Conservation (phyloP, 2,329 filamentous ascomycete genomes). For the Knoxdaviesia proteae region DNA sequence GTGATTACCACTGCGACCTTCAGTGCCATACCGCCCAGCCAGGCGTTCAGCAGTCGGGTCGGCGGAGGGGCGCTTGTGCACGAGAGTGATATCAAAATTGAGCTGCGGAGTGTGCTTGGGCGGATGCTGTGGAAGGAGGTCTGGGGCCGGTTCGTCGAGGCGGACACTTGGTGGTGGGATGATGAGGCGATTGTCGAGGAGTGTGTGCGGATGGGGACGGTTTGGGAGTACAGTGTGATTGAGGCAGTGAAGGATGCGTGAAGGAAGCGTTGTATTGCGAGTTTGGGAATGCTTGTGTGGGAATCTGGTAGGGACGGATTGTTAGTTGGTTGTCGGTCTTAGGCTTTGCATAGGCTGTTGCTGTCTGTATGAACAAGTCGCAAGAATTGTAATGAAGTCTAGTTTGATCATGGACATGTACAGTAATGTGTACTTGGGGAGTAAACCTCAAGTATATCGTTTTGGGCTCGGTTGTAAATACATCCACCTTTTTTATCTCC, state of each 20-base stretch:
- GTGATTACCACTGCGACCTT: slow-evolving; percentile 26
- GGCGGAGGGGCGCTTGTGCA: not conserved
- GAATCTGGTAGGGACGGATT: too few relatives aligned
- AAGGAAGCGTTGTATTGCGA: not conserved
- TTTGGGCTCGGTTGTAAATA: too few relatives aligned
- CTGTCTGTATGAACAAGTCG: too few relatives aligned
- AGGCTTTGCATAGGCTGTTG: too few relatives aligned
- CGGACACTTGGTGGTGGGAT: slow-evolving; percentile 41
- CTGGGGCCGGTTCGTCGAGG: slow-evolving; percentile 32
- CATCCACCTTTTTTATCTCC: too few relatives aligned
- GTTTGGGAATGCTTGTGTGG: not conserved
- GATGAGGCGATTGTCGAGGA: slow-evolving; percentile 31
- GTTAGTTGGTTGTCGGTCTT: too few relatives aligned
- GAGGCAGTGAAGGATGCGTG: slow-evolving; percentile 27
- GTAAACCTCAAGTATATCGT: too few relatives aligned
- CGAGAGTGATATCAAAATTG: slow-evolving; percentile 16
- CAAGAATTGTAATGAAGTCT: too few relatives aligned
- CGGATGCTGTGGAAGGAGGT: slow-evolving; percentile 39
- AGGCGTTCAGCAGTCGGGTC: slow-evolving; percentile 1
- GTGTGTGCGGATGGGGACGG: slow-evolving; percentile 29
- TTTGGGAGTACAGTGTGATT: slow-evolving; percentile 37
- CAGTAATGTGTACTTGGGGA: too few relatives aligned
- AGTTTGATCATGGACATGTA: too few relatives aligned
- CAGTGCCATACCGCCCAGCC: slow-evolving; percentile 19
- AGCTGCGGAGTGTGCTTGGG: slow-evolving; percentile 30